These are phyloP conservation scores for Uncinocarpus reesii DNA, from an alignment of 2,329 filamentous ascomycete genomes.

Conservation along the genomic window DNA sequence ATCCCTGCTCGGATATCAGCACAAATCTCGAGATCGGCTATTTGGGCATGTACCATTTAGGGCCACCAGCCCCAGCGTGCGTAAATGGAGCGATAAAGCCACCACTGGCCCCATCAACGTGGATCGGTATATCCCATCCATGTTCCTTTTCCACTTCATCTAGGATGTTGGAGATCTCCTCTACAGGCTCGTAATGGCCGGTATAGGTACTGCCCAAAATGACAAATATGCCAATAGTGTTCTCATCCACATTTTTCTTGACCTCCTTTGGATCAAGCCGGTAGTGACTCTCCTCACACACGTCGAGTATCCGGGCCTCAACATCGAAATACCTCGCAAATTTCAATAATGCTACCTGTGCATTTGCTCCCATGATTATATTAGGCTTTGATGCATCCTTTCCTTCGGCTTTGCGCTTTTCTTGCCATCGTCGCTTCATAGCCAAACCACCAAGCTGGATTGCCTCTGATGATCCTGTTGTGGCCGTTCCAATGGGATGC, in stretches of 20 bases:
- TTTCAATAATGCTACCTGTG: conserved; percentile 63
- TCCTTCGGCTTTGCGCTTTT: conserved; percentile 48
- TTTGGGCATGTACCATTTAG: conserved; percentile 43
- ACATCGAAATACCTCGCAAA: conserved; percentile 64
- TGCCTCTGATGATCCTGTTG: conserved; percentile 60
- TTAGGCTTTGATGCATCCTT: conserved; percentile 57
- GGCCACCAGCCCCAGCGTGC: conserved; percentile 32
- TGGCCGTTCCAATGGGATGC: conserved; percentile 57
- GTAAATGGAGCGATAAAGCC: conserved; percentile 38
- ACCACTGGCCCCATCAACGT: conserved; percentile 36
- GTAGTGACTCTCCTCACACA: conserved; percentile 50
- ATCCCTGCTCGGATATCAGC: conserved; percentile 28
- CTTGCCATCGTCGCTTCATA: conserved; percentile 67
- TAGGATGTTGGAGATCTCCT: conserved; percentile 55
- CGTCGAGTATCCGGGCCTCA: conserved; percentile 54
- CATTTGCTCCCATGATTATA: conserved; percentile 64
- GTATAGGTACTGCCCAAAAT: conserved; percentile 65
- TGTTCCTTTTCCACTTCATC: conserved; percentile 53
- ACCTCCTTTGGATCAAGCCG: conserved; percentile 55
- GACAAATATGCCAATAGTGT: conserved; percentile 65
- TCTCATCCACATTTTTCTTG: conserved; percentile 59
- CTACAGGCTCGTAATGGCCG: conserved; percentile 62
- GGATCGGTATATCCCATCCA: conserved; percentile 55
- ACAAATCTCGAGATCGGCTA: not conserved
- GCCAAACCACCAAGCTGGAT: conserved; percentile 61